phyloP scores from a whole-genome alignment of 345 rosid species.

The Aurinia saxatilis region DNA sequence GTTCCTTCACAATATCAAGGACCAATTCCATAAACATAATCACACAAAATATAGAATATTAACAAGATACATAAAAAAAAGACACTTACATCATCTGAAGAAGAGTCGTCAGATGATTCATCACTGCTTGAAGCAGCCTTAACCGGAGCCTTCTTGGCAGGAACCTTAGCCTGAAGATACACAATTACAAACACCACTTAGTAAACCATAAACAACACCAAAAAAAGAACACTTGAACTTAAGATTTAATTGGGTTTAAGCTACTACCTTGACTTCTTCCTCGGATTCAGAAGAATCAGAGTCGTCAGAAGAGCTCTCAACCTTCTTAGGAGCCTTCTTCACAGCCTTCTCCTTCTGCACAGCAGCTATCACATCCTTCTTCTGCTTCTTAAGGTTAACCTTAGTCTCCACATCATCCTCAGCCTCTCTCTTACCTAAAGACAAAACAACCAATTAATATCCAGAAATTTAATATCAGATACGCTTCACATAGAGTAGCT shows the following conservation, averaged over 20 bases:
- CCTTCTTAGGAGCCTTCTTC: constrained; percentile 44
- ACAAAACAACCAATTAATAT: background rate
- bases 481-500: background rate
- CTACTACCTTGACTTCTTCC: constrained; percentile 51
- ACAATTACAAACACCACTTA: background rate
- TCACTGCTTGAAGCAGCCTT: constrained; percentile 33
- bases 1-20: constrained; percentile 24
- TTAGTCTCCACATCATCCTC: constrained; percentile 46
- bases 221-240: no score
- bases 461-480: background rate
- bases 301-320: constrained; percentile 35
- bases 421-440: constrained; percentile 64
- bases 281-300: constrained; percentile 57
- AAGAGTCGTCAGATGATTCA: constrained; percentile 23
- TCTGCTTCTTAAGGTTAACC: constrained; percentile 59
- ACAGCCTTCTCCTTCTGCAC: constrained; percentile 39
- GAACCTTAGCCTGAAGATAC: constrained; percentile 9
- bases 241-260: no score
- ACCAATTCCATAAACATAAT: background rate
- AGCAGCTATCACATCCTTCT: constrained; percentile 43
- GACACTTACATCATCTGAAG: constrained; percentile 24
- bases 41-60: background rate
- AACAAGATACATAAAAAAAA: background rate
- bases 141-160: constrained; percentile 30
- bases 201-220: background rate